Conservation (phyloP, 495 filamentous ascomycete species). For the Penicilliopsis zonata region DNA sequence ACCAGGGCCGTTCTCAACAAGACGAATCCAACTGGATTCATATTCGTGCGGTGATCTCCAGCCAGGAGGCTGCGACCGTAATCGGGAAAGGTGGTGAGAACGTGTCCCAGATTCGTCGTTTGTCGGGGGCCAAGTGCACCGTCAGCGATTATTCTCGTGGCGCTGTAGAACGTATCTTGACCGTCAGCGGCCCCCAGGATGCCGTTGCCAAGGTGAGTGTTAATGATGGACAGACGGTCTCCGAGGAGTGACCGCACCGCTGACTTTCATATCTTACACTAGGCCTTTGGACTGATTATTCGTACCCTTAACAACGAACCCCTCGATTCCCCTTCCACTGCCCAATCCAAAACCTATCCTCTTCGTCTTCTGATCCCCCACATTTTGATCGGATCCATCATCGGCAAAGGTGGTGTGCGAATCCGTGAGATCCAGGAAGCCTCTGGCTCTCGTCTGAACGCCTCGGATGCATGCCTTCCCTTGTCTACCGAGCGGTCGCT, state of each 20-base stretch:
- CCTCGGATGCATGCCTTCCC: slow-evolving; percentile 86
- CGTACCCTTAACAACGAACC: slow-evolving; percentile 96
- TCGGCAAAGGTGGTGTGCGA: slow-evolving; percentile 86
- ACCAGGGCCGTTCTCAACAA: slow-evolving; percentile 41
- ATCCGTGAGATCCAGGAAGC: slow-evolving; percentile 99
- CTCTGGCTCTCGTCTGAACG: slow-evolving; percentile 91
- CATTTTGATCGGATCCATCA: slow-evolving; percentile 96
- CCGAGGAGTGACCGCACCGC: not conserved
- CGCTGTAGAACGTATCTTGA: slow-evolving; percentile 92
- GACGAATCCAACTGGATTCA: slow-evolving; percentile 97
- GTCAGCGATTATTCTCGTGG: slow-evolving; percentile 96
- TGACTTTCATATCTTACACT: slow-evolving; percentile 1
- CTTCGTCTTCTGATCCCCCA: slow-evolving; percentile 92
- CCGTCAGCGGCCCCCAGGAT: slow-evolving; percentile 90
- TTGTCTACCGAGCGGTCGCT: slow-evolving; percentile 91
- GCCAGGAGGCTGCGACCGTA: slow-evolving; percentile 90
- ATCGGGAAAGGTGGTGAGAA: slow-evolving; percentile 99
- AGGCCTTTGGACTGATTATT: slow-evolving; percentile 98
- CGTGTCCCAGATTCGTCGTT: slow-evolving; percentile 81
- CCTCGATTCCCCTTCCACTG: slow-evolving; percentile 69
- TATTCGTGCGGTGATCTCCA: slow-evolving; percentile 89
- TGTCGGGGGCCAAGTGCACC: slow-evolving; percentile 93
- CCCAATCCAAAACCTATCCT: slow-evolving; percentile 94
- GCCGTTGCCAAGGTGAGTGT: slow-evolving; percentile 90
- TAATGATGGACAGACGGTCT: not conserved